Evolutionary conservation across 768 basidiomycete species (phyloP), one percentile per base, ranked within the genome.

Genomic region (Lactarius quietus): DNA sequence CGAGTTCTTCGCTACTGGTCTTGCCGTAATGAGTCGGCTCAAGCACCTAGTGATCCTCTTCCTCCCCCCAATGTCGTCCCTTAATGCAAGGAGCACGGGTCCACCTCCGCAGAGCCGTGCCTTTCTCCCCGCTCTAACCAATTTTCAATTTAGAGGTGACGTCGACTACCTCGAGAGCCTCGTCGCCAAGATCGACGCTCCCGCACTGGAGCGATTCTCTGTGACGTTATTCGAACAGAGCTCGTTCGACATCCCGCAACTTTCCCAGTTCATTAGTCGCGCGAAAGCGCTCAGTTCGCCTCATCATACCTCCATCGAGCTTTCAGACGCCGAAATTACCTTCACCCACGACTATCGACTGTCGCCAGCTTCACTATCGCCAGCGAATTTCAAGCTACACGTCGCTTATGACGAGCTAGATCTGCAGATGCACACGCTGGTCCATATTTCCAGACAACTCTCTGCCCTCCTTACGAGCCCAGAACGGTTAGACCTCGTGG

Each of bases 381-480:
- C 18, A 31, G 29, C 31, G 6, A 61, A 29, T 31, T 53, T 62
- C 31, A 8, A n/a, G 8, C 53, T 62, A 23, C 38, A 33, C 14
- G n/a, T 55, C 45, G 35, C 41, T 4, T 56, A 39, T 12, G 23
- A 29, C 18, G 53, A 54, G 14, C 1, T 45, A 4, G 61, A 62
- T 18, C 10, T 38, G 17, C 61, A 56, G 39, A 9, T 62, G 14
- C 26, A 53, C 17, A 33, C 29, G 9, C 23, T 62, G 17, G 39
- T 35, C 29, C 61, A 55, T n/a, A 23, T 62, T 3, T 62, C n/a
- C n/a, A 31, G 39, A 39, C 54, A 41, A 26, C 31, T 62, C 39
- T 45, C 18, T 4, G 39, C n/a, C n/a, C 29, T 35, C 28, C 14
- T 62, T 18, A 18, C 41, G n/a, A 14, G 17, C 29, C 53, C 45